Evolutionary conservation across 1,284 basidiomycete species (phyloP), one percentile per base, ranked within the genome.

Genomic region (Apiotrichum porosum): DNA sequence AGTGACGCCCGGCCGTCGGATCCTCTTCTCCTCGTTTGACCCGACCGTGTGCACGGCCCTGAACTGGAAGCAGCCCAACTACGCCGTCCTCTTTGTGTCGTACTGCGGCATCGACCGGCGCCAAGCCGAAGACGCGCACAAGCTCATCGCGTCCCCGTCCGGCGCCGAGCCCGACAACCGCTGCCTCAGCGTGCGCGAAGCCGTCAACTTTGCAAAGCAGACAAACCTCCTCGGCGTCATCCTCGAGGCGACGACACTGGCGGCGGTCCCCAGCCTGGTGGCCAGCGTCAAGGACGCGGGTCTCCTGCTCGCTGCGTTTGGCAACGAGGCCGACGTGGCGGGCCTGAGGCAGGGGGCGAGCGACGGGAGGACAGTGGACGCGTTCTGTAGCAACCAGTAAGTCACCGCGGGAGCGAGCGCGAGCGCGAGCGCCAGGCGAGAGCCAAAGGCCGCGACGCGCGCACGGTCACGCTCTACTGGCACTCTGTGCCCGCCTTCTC

Each of bases 11-110:
- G 62, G 66, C n/a, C 78, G 89, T 44, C 83, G 84, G 61, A 81
- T 95, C 49, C 82, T 90, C 13, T 89, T 97, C 67, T 85, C 84
- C 39, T 92, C 89, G 13, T 95, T 88, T 70, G 85, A 83, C 51
- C 88, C 92, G 12, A 85, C 87, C 60, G 81, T 90, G 3, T 93
- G 90, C 46, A 65, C 65, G 24, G 72, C 70, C 41, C 47, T 98
- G 47, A 97, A 98, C 71, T 97, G 95, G 93, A 99, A 99, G 75
- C 95, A 99, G 74, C 95, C 95, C 15, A 98, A 98, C 71, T 97
- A 97, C 77, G 91, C 95, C 44, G 94, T 98, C 24, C 95, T 98
- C 75, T 89, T 97, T 69, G 84, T 85, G 9, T 86, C 87, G 12
- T 83, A 83, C 64, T 95, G 92, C 69, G 90, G 91, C 36, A 80